Conservation (phyloP, 129 eudicot genomes). For the Dittrichia graveolens region DNA sequence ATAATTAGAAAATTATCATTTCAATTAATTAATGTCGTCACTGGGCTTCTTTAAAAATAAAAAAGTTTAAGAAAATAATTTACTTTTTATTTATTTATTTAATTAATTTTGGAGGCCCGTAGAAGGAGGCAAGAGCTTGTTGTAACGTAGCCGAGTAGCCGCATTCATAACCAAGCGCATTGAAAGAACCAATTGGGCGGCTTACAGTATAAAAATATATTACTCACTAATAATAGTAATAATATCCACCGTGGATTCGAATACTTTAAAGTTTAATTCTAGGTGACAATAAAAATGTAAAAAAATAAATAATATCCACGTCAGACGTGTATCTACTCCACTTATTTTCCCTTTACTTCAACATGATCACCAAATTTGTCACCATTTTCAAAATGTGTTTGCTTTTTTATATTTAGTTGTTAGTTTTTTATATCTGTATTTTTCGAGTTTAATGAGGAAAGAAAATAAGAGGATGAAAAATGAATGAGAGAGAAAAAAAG, state of each 20-base stretch:
- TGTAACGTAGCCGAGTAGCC: constrained; percentile 26
- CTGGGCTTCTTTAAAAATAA: too few species aligned
- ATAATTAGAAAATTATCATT: too few species aligned
- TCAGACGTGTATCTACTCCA: constrained; percentile 29
- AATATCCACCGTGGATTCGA: constrained; percentile 8
- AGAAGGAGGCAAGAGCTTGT: constrained; percentile 42
- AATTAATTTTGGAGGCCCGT: constrained; percentile 31
- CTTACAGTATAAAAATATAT: background rate
- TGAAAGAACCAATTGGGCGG: constrained; percentile 20
- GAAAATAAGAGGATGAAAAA: too few species aligned
- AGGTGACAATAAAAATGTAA: background rate
- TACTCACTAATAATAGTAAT: background rate
- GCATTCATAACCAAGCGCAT: constrained; percentile 25
- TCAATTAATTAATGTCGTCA: too few species aligned
- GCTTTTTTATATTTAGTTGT: too few species aligned
- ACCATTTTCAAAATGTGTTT: background rate
- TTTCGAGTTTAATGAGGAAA: too few species aligned
- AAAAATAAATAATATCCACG: constrained; percentile 5
- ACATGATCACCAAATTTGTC: constrained; percentile 22
- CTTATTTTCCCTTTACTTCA: constrained; percentile 22
- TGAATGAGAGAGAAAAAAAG: too few species aligned
- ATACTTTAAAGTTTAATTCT: constrained; percentile 13
- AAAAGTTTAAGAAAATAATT: background rate
- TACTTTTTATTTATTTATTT: constrained; percentile 6
- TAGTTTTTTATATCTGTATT: too few species aligned